Evolutionary conservation across 2,329 filamentous ascomycete species (phyloP), one percentile per base, ranked within the genome.

Genomic region (Chalaropsis ovoidea): DNA sequence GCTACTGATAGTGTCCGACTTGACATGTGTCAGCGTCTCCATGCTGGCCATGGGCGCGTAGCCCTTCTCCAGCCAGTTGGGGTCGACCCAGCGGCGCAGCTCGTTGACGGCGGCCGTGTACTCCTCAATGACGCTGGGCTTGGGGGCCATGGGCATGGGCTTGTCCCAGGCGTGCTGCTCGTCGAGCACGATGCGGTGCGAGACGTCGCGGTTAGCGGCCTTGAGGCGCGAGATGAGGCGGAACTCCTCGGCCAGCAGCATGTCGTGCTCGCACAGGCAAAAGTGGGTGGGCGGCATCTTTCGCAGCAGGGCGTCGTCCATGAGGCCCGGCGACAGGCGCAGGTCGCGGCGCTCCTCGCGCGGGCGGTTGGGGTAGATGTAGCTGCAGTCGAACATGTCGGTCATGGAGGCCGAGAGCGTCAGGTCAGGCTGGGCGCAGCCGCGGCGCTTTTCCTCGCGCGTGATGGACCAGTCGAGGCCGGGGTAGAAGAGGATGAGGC

Each of bases 261-360:
- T 86, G 71, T 86, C 83, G 72, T 80, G 82, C 74, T 87, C 84
- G 73, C 84, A 87, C 2, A 85, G 79, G 70, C 81, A 83, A 52
- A 86, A 74, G 19, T 86, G 76, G 2, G 86, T 73, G 17, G 81
- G 79, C 0, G 79, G 76, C 2, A 85, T 79, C 47, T 82, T 76
- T 11, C 74, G 74, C 2, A 86, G 70, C n/a, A 81, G 70, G 35
- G 78, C 77, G 68, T 84, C 79, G 0, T 78, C 72, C 66, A 84
- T 83, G 7, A 82, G 77, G 2, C 79, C 81, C 0, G 85, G 85
- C 0, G 82, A 85, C 2, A 87, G 75, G 22, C 80, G 79, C 1
- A 81, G 82, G 67, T 84, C 78, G 1, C 75, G 74, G 8, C 82
- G 76, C 42, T 80, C 72, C 7, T 76, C 71, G 10, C 76, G 72